Conservation (phyloP, 495 filamentous ascomycete species). For the Penicillium arizonense region DNA sequence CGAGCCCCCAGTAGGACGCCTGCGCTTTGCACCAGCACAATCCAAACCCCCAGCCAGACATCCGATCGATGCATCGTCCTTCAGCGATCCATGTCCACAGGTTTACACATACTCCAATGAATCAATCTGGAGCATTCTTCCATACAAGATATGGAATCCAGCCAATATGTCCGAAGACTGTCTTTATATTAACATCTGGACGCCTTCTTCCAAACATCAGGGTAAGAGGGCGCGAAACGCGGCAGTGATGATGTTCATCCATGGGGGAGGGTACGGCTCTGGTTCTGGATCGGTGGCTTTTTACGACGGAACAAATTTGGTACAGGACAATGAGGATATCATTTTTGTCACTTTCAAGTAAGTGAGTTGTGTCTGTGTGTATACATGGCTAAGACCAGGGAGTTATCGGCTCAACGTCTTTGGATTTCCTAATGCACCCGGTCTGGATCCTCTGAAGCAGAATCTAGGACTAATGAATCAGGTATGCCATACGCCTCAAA, state of each 20-base stretch:
- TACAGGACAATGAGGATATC: conserved; percentile 28
- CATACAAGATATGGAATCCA: conserved; percentile 6
- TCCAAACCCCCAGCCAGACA: not conserved
- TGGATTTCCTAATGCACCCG: conserved; percentile 35
- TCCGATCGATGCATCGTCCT: conserved; percentile 8
- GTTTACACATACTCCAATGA: conserved; percentile 8
- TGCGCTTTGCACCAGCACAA: conserved; percentile 20
- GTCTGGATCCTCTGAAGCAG: conserved; percentile 9
- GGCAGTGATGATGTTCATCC: conserved; percentile 20
- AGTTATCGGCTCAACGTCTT: conserved; percentile 38
- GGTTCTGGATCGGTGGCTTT: conserved; percentile 31
- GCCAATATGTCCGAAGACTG: conserved; percentile 46
- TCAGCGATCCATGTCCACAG: conserved; percentile 11
- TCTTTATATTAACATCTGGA: conserved; percentile 53
- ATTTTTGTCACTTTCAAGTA: conserved; percentile 33
- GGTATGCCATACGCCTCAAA: not conserved
- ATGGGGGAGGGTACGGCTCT: conserved; percentile 28
- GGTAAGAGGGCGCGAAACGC: conserved; percentile 2
- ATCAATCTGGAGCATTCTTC: conserved; percentile 11
- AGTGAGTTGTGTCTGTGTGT: not conserved
- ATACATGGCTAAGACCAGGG: not conserved
- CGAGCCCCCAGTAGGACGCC: conserved; percentile 17
- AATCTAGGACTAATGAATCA: conserved; percentile 39
- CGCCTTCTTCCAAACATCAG: conserved; percentile 12
- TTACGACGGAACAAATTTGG: conserved; percentile 35